A percentile compares a stretch with the other conserved stretches of the same genome.
phyloP scores from a whole-genome alignment of 2,329 filamentous ascomycete genomes.

The Monosporascus sp. region DNA sequence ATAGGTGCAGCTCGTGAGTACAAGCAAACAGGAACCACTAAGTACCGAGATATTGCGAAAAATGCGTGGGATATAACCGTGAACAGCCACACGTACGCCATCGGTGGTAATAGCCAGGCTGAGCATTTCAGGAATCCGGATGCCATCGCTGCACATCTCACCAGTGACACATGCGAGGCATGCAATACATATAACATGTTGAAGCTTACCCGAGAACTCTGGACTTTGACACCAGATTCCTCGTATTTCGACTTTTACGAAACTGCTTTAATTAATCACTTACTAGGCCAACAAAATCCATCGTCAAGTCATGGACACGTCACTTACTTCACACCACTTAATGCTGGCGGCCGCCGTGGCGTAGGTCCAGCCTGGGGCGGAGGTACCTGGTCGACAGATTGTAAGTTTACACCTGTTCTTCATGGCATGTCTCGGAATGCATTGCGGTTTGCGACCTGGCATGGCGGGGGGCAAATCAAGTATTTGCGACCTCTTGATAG shows the following conservation, averaged over 20 bases:
- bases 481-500: no score
- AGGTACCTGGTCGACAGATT: constrained; percentile 49
- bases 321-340: constrained; percentile 48
- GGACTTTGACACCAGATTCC: constrained; percentile 35
- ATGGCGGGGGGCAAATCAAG: no score
- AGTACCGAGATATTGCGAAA: constrained; percentile 42
- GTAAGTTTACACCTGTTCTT: background rate
- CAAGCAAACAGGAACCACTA: constrained; percentile 38
- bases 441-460: no score
- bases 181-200: constrained; percentile 56
- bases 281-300: constrained; percentile 45
- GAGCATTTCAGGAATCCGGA: constrained; percentile 46
- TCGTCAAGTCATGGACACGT: constrained; percentile 40
- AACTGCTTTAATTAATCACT: constrained; percentile 43
- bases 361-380: constrained; percentile 49
- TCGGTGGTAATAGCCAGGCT: constrained; percentile 48
- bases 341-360: constrained; percentile 40
- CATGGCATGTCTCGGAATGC: no score
- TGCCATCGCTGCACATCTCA: constrained; percentile 39
- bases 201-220: constrained; percentile 48
- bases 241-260: constrained; percentile 51
- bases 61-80: constrained; percentile 46
- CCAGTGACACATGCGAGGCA: constrained; percentile 42
- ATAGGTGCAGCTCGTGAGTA: constrained; percentile 45
- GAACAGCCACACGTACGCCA: constrained; percentile 43